Evolutionary conservation across 139 green algal species (phyloP), one percentile per base, ranked within the genome.

Genomic region (Volvox reticuliferus): DNA sequence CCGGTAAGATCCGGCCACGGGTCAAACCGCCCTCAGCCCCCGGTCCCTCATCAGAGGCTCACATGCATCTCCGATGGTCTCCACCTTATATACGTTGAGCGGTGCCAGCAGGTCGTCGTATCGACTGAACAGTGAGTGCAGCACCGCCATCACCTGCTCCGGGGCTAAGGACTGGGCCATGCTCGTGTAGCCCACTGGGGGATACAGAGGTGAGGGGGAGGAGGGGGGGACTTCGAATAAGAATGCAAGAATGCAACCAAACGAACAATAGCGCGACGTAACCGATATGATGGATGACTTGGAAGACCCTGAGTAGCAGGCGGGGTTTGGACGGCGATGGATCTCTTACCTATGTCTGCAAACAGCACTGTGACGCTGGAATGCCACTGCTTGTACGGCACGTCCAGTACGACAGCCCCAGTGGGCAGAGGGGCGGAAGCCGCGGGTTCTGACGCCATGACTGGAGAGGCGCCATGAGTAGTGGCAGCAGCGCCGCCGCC

Each of bases 371-470:
- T 79, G 32, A 91, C 86, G 32, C 16, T 50, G 0, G 69, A 28
- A 61, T 93, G 91, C 86, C 91, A 93, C 80, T 93, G 91, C 86
- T 93, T 93, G 71, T 93, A 93, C 69, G 80, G 85, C 55, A 93
- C 85, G 13, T 82, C 85, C 5, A 78, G 61, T 14, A 1, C 33
- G 21, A 28, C 62, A 14, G 62, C 44, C 44, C 44, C 44, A 5
- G 44, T 55, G 44, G 44, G 9, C 9, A 9, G 44, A 55, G 9
- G 36, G 19, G 5, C 6, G 16, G 28, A 24, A n/a, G 16, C 55
- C 1, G 55, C 30, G 55, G 16, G 55, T 16, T 3, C 80, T n/a
- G 33, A 82, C 1, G 76, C 76, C 28, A 30, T 30, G n/a, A 30
- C 71, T n/a, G 71, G 17, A 12, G 26, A 14, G 71, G 71, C 76